phyloP scores from a whole-genome alignment of 441 rosid genomes.

The Codiaeum variegatum region DNA sequence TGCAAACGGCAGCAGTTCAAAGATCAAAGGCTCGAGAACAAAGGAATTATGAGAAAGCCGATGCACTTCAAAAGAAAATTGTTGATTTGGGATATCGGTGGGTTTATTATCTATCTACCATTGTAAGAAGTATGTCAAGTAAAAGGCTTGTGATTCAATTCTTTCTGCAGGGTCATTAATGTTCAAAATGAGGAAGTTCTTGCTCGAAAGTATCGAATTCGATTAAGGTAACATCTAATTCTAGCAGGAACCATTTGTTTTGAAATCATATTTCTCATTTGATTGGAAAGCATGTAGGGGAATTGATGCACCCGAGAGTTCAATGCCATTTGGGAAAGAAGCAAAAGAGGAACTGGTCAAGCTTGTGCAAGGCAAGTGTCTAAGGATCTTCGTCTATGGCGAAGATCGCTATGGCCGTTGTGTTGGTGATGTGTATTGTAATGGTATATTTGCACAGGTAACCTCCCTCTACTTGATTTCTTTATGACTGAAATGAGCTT shows the following conservation, averaged over 20 bases:
- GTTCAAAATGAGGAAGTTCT: conserved; percentile 58
- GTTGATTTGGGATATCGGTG: conserved; percentile 67
- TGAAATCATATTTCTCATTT: not conserved
- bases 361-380: conserved; percentile 53
- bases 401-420: conserved; percentile 66
- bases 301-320: conserved; percentile 75
- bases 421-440: conserved; percentile 69
- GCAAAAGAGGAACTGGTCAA: conserved; percentile 60
- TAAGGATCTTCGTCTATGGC: conserved; percentile 49
- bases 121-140: not conserved
- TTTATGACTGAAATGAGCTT: not conserved
- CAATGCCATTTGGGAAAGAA: conserved; percentile 70
- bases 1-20: conserved; percentile 47
- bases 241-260: not conserved
- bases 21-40: conserved; percentile 55
- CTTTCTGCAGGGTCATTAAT: conserved; percentile 38
- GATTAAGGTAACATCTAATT: conserved; percentile 47
- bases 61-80: conserved; percentile 62
- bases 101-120: not conserved
- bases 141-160: not conserved
- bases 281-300: conserved; percentile 44
- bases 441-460: conserved; percentile 61
- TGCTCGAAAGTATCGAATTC: conserved; percentile 59
- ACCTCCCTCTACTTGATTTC: not conserved
- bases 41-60: conserved; percentile 54